A percentile compares a stretch with the other conserved stretches of the same genome.
These are phyloP conservation scores for Hypoxylon sp. DNA, from an alignment of 2,329 filamentous ascomycete genomes.

Conservation along the genomic window DNA sequence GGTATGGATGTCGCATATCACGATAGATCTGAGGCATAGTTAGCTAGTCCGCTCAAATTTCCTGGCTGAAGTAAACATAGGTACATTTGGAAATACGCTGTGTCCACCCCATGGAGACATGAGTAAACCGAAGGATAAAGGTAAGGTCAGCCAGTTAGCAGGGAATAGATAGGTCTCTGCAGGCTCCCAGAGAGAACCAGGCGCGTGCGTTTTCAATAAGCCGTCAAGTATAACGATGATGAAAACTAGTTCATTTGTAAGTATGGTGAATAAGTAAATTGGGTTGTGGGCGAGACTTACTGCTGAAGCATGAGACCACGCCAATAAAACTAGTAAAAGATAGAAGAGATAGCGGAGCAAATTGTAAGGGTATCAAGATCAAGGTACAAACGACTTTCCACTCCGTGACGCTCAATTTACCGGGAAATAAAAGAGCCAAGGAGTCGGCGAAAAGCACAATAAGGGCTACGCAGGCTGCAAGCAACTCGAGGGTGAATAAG, in stretches of 20 bases:
- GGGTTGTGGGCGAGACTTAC: constrained; percentile 67
- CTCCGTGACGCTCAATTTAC: constrained; percentile 71
- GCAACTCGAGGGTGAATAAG: constrained; percentile 87
- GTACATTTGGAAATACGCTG: constrained; percentile 85
- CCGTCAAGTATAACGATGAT: constrained; percentile 87
- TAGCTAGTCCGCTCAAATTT: not conserved
- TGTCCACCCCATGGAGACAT: constrained; percentile 81
- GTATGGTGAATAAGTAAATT: not conserved
- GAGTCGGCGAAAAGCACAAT: constrained; percentile 82
- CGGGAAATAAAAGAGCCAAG: constrained; percentile 82
- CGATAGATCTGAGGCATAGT: constrained; percentile 66
- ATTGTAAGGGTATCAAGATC: constrained; percentile 84
- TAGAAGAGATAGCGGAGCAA: constrained; percentile 84
- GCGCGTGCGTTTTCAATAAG: constrained; percentile 81
- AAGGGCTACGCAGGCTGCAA: constrained; percentile 86
- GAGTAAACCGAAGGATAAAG: constrained; percentile 88
- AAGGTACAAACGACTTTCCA: constrained; percentile 91
- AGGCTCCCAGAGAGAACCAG: constrained; percentile 87
- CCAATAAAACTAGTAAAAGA: constrained; percentile 94
- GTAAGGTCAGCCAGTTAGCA: constrained; percentile 86
- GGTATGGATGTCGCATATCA: constrained; percentile 81
- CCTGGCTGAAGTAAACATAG: constrained; percentile 43
- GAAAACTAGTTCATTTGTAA: constrained; percentile 73
- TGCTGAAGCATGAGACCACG: constrained; percentile 90
- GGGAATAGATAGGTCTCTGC: constrained; percentile 87